Percentiles rank a stretch among this genome's conserved stretches.
Conservation (phyloP, 2,329 filamentous ascomycete species). For the Monosporascus sp. region DNA sequence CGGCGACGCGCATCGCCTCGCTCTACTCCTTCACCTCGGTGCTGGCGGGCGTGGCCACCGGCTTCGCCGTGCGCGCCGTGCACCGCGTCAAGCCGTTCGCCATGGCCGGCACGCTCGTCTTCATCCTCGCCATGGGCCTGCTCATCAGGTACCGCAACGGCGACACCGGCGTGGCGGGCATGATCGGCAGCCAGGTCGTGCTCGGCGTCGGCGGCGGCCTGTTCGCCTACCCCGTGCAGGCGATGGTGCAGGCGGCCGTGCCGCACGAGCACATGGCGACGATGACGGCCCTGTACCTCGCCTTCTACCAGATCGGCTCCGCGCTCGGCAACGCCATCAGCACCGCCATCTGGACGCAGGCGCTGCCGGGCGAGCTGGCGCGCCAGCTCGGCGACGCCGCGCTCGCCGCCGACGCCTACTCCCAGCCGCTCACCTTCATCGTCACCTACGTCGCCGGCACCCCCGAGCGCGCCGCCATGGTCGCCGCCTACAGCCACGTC, state of each 20-base stretch:
- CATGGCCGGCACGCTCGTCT: conserved; percentile 53
- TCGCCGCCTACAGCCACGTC: conserved; percentile 40
- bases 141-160: conserved; percentile 60
- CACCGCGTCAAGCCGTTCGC: conserved; percentile 62
- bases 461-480: conserved; percentile 37
- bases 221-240: conserved; percentile 49
- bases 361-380: conserved; percentile 43
- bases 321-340: conserved; percentile 57
- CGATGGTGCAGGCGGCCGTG: conserved; percentile 37
- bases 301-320: conserved; percentile 58
- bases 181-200: conserved; percentile 59
- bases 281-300: conserved; percentile 58
- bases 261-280: conserved; percentile 54
- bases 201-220: conserved; percentile 60
- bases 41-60: conserved; percentile 50
- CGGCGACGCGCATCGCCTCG: conserved; percentile 54
- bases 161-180: conserved; percentile 42
- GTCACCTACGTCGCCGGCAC: conserved; percentile 36
- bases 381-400: conserved; percentile 32
- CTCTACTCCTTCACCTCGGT: conserved; percentile 55
- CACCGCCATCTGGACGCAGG: conserved; percentile 58
- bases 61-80: conserved; percentile 51
- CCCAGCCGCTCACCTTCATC: conserved; percentile 29
- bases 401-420: conserved; percentile 31
- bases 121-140: conserved; percentile 61